These are phyloP conservation scores for Lipomyces starkeyi DNA, from an alignment of 805 yeast genomes.

Conservation along the genomic window DNA sequence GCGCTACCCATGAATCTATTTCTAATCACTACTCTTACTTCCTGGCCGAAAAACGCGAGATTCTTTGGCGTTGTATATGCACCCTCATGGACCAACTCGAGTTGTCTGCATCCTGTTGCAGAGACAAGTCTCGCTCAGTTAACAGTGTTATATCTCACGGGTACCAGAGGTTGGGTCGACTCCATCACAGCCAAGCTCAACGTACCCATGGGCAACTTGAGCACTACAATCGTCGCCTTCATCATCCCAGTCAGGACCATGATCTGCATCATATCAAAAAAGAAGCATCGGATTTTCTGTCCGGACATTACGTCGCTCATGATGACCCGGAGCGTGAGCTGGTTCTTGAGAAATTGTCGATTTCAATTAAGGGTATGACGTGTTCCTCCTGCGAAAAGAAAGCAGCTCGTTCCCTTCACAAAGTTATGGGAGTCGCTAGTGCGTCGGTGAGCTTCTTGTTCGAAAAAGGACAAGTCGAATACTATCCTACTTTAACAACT, in stretches of 20 bases:
- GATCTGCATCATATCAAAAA: not conserved
- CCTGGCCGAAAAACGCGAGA: conserved; percentile 15
- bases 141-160: not conserved
- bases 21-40: conserved; percentile 26
- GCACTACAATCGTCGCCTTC: not conserved
- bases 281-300: not conserved
- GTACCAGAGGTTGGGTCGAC: not conserved
- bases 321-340: conserved; percentile 16
- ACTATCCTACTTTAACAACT: conserved; percentile 10
- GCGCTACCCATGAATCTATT: conserved; percentile 21
- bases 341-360: conserved; percentile 12
- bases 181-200: not conserved
- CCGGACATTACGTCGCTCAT: not conserved
- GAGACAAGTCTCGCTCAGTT: conserved; percentile 2
- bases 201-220: conserved; percentile 8
- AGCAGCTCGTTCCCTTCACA: conserved; percentile 12
- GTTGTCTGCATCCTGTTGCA: conserved; percentile 15
- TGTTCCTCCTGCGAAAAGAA: conserved; percentile 31
- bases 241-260: not conserved
- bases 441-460: conserved; percentile 17
- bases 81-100: conserved; percentile 20
- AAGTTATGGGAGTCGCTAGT: conserved; percentile 15
- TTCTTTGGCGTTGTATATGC: conserved; percentile 29
- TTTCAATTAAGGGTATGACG: conserved; percentile 31
- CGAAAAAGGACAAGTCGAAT: conserved; percentile 17